Evolutionary conservation across 225 moss, liverwort and hornwort species (phyloP).

Genomic region (Marchantia polymorpha): DNA sequence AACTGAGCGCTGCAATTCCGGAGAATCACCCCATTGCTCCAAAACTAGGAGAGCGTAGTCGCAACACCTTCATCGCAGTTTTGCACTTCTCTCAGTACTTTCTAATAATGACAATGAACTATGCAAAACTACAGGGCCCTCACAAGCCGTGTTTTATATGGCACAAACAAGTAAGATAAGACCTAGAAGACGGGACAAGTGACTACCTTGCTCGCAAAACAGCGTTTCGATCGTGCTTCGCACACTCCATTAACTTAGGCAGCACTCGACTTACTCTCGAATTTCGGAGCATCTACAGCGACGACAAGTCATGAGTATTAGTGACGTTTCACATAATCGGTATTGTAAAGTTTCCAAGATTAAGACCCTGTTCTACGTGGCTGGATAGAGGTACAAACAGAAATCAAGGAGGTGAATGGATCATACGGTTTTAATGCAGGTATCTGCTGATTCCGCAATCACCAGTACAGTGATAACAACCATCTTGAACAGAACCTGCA

Average conservation of each 20-base stretch:
- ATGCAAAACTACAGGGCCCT: not conserved
- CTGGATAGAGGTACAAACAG: not conserved
- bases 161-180: not conserved
- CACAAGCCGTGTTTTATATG: not conserved
- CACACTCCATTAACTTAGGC: slow-evolving; percentile 80
- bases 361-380: too few species aligned
- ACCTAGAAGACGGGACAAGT: not conserved
- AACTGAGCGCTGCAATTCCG: slow-evolving; percentile 88
- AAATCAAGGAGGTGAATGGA: slow-evolving; percentile 3
- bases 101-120: not conserved
- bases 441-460: slow-evolving; percentile 96
- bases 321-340: not conserved
- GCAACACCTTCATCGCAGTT: slow-evolving; percentile 71
- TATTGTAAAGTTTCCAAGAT: too few species aligned
- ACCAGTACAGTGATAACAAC: slow-evolving; percentile 97
- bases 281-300: slow-evolving; percentile 66
- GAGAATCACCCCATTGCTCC: slow-evolving; percentile 92
- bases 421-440: slow-evolving; percentile 88
- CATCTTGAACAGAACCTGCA: slow-evolving; percentile 91
- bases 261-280: slow-evolving; percentile 87
- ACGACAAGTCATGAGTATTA: not conserved
- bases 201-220: slow-evolving; percentile 81
- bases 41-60: slow-evolving; percentile 90
- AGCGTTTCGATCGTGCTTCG: slow-evolving; percentile 94
- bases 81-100: slow-evolving; percentile 25